Base-by-base conservation (phyloP, 192 early-diverging fungal genomes). In the Linnemannia zychae region DNA sequence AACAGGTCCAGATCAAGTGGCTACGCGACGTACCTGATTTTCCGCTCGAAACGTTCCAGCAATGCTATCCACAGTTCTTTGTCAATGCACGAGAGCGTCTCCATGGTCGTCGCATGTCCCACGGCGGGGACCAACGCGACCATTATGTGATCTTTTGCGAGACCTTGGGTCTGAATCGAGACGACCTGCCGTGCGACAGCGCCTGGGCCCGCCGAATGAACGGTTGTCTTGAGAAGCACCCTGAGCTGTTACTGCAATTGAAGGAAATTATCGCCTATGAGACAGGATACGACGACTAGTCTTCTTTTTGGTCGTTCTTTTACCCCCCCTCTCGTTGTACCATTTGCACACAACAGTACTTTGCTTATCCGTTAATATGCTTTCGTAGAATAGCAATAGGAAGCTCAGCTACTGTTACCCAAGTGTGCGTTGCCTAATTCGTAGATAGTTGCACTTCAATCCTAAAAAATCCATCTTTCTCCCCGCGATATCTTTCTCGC, bases 1-100 rank as follows among this genome's bases (percentile, higher is more conserved):
- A 84, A 37, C 66, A 84, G 7, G 77, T 84, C 7, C 76, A 84
- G 66, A 84, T 84, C 74, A 84, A 84, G 72, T 84, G 82, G 82
- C 40, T 84, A 22, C 71, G 82, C 1, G 82, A 84, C 65, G 31
- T 84, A 1, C 40, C 69, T 5, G 77, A 78, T 49, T 84, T 84
- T 47, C 12, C 77, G 2, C 37, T 84, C 46, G 77, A 84, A 34
- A 47, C 34, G 20, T 84, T 84, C 28, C 0, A 84, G 47, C 12
- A 71, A 31, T 68, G 63, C 47, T 84, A 84, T 28, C 82, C 82
- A n/a, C 82, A 84, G 52, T 84, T 84, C 68, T 78, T 84, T 72
- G 37, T 75, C n/a, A 84, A 84, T 71, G 82, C 72, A 0, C 72
- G 73, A 33, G 77, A 84, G 50, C n/a, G 49, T 3, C 82, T 84